Percentiles rank a stretch among this genome's conserved stretches.
Evolutionary conservation across 371 early-diverging fungal species (phyloP).

Genomic region (Mucor ambiguus): DNA sequence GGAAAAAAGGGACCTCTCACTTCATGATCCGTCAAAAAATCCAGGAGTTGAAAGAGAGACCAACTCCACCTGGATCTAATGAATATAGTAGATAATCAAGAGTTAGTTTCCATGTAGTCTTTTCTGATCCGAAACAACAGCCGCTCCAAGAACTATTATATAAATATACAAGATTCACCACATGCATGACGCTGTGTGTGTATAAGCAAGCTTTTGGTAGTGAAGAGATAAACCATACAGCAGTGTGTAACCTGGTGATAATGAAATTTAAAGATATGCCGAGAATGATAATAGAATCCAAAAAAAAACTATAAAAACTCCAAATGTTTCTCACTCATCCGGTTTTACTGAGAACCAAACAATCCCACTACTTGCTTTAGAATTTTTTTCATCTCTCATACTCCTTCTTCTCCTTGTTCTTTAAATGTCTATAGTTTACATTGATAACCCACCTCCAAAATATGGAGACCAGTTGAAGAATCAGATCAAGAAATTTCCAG

Average conservation of each 20-base stretch:
- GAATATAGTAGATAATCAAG: neutral
- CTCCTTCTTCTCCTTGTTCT: conserved; percentile 9
- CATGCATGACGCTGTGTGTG: conserved; percentile 2
- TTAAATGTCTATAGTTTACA: conserved; percentile 24
- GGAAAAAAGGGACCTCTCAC: neutral
- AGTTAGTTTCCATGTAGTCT: neutral
- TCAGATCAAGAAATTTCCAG: conserved; percentile 9
- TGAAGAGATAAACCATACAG: neutral
- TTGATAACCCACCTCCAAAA: conserved; percentile 17
- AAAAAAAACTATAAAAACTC: conserved; percentile 11
- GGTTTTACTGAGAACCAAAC: neutral
- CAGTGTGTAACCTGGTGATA: conserved; percentile 11
- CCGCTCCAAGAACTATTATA: neutral
- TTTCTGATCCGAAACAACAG: neutral
- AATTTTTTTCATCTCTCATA: neutral
- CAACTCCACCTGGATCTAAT: neutral
- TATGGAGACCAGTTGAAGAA: conserved; percentile 16
- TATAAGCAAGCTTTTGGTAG: neutral
- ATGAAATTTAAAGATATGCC: conserved; percentile 8
- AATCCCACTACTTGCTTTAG: neutral
- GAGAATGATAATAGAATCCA: conserved; percentile 9
- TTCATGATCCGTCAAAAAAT: too few species aligned
- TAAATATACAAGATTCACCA: neutral
- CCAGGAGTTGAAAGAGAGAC: neutral
- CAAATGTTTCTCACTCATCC: neutral